These are phyloP conservation scores for Myriosclerotinia duriaeana DNA, from an alignment of 2,329 filamentous ascomycete genomes.

Conservation along the genomic window DNA sequence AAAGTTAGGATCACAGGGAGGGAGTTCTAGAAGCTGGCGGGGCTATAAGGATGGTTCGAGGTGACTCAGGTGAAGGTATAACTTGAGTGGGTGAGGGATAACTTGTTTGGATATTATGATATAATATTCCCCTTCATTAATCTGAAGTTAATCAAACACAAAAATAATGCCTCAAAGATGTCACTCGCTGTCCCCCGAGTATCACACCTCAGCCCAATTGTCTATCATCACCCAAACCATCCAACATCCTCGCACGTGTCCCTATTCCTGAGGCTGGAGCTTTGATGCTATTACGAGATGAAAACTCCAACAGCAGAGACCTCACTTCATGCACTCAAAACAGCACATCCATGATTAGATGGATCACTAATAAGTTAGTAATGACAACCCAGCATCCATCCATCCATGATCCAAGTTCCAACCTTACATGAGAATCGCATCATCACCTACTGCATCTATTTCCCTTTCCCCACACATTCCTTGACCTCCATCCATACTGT, in stretches of 20 bases:
- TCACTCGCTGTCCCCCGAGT: not conserved
- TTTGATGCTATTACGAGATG: slow-evolving; percentile 2
- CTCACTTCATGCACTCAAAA: slow-evolving; percentile 12
- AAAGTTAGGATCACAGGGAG: not conserved
- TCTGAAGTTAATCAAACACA: not conserved
- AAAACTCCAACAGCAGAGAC: not conserved
- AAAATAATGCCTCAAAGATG: slow-evolving; percentile 1
- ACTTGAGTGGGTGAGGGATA: not conserved
- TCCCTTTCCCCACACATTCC: slow-evolving; percentile 9
- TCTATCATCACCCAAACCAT: slow-evolving; percentile 1
- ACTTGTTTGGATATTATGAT: not conserved
- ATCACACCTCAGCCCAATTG: not conserved
- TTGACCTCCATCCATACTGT: not conserved
- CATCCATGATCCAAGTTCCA: not conserved
- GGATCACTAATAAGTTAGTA: not conserved
- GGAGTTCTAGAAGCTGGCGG: slow-evolving; percentile 8
- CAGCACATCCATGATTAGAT: slow-evolving; percentile 1
- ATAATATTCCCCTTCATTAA: not conserved
- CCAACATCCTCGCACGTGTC: not conserved
- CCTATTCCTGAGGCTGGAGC: not conserved
- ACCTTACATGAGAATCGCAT: slow-evolving; percentile 14
- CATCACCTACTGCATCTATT: not conserved
- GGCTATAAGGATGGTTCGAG: slow-evolving; percentile 4
- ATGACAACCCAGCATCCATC: not conserved
- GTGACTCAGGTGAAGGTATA: not conserved